A percentile compares a stretch with the other conserved stretches of the same genome.
phyloP scores from a whole-genome alignment of 176 grass and related monocot species.

The Themeda triandra region DNA sequence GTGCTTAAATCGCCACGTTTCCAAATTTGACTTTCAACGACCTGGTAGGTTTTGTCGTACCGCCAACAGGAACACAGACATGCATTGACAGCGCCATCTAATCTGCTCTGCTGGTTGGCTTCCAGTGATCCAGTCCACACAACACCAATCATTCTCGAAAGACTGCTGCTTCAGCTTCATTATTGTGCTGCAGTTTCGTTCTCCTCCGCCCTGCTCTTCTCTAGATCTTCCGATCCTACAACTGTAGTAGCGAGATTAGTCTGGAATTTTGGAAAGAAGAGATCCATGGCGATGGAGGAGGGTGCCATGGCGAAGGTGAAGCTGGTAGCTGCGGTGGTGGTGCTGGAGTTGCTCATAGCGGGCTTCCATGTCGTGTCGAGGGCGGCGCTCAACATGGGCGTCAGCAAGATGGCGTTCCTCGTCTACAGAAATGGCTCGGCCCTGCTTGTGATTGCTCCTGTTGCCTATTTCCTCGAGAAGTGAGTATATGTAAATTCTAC shows the following conservation, averaged over 20 bases:
- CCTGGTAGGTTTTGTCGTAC: not conserved
- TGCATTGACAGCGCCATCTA: not conserved
- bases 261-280: not conserved
- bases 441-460: constrained; percentile 47
- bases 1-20: not conserved
- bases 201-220: not conserved
- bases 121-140: not conserved
- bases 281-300: not conserved
- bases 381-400: constrained; percentile 57
- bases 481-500: constrained; percentile 8
- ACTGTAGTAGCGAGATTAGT: not conserved
- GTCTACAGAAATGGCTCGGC: constrained; percentile 65
- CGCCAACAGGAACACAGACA: not conserved
- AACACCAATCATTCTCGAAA: not conserved
- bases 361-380: constrained; percentile 67
- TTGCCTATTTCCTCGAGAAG: constrained; percentile 78
- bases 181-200: not conserved
- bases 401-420: constrained; percentile 64
- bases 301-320: not conserved
- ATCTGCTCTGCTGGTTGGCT: not conserved
- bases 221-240: not conserved
- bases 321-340: constrained; percentile 5
- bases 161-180: not conserved
- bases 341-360: constrained; percentile 41
- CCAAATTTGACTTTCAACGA: not conserved